Evolutionary conservation across 306 rosid genomes (phyloP), one percentile per base, ranked within the genome.

Genomic region (Prunus persica): DNA sequence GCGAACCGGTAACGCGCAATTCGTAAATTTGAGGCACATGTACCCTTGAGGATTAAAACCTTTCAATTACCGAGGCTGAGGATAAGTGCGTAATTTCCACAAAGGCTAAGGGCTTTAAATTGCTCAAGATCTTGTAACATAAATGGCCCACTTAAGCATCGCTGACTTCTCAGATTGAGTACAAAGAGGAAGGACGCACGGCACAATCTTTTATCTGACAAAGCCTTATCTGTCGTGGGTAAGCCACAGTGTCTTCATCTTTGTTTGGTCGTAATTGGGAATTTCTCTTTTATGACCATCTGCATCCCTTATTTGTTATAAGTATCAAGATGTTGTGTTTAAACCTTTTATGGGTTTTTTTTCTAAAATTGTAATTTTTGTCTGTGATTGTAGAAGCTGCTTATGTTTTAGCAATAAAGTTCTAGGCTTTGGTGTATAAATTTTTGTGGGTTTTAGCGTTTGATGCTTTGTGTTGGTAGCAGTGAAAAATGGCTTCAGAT

Each of bases 401-500:
- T 41, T 71, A 51, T 64, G 25, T 28, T 30, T 30, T 3, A 30
- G 13, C 2, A 13, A 1, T 28, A 18, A 38, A 16, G 47, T 34
- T 43, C 38, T 12, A 61, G 78, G 73, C 62, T 79, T 82, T 72
- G 80, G 22, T 55, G 75, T 76, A 69, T 81, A 14, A 8, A 25
- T 28, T 68, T 77, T 78, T 71, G 25, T 88, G 82, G 78, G 75
- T 56, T 10, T 74, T 1, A 58, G 19, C 45, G 3, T 47, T 56
- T 45, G 60, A 67, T 34, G 65, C 24, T 64, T 72, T 71, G 71
- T 72, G 50, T 76, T 50, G 71, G 78, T 67, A 46, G 79, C 78
- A 86, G 97, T 67, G 80, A 22, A 41, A 28, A 65, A 83, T 94
- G 97, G 89, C 89, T 79, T 89, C 91, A 82, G 92, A 91, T 88